Conservation (phyloP, 495 filamentous ascomycete species). For the Chaetomium fimeti region DNA sequence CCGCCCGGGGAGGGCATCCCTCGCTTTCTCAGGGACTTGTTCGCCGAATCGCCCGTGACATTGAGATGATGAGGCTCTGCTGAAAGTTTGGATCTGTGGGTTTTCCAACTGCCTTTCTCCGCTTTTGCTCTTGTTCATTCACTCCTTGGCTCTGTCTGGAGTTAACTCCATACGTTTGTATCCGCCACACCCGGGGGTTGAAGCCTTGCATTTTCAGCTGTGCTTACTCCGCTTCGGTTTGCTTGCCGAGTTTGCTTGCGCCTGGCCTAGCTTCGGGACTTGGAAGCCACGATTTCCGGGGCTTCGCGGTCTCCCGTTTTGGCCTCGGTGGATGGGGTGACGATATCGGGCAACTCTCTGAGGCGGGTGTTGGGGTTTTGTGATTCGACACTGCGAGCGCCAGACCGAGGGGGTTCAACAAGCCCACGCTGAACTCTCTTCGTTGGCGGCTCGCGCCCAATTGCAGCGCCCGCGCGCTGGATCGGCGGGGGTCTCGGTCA, state of each 20-base stretch:
- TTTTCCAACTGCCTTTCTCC: background rate
- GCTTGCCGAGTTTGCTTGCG: background rate
- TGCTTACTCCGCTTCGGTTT: background rate
- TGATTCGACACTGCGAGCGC: background rate
- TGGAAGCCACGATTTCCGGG: background rate
- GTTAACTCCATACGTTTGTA: background rate
- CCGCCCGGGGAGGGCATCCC: conserved; percentile 3
- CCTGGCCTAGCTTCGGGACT: background rate
- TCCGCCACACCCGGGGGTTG: background rate
- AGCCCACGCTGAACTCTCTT: background rate
- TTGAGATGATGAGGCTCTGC: conserved; percentile 7
- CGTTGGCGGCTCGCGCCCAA: background rate
- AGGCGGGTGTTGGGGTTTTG: background rate
- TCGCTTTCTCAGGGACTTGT: background rate
- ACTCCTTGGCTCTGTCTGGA: background rate
- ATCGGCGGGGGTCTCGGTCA: background rate
- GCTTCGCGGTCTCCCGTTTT: background rate
- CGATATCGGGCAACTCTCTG: background rate
- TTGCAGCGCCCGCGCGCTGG: background rate
- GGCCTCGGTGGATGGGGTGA: background rate
- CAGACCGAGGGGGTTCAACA: background rate
- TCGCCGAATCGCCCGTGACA: background rate
- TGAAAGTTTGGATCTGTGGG: background rate
- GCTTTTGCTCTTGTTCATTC: background rate
- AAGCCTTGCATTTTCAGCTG: background rate